These are phyloP conservation scores for Coemansia sp. DNA, from an alignment of 192 early-diverging fungal genomes.

Conservation along the genomic window DNA sequence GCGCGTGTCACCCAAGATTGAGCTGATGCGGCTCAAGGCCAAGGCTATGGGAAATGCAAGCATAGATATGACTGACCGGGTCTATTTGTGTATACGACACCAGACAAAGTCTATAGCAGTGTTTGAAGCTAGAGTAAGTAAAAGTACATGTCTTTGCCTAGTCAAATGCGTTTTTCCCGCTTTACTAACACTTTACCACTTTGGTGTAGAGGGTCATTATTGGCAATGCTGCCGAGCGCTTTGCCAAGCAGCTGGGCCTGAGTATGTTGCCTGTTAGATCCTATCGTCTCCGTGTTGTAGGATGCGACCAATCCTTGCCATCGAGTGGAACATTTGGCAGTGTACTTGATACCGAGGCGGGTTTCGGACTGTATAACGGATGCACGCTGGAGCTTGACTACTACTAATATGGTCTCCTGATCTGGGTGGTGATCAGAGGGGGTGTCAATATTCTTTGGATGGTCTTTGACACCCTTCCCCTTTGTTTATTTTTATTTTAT, in stretches of 20 bases:
- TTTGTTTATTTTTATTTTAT: slow-evolving; percentile 3
- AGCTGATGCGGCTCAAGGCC: slow-evolving; percentile 48
- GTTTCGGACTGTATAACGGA: slow-evolving; percentile 22
- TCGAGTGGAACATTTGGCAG: slow-evolving; percentile 24
- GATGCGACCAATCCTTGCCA: slow-evolving; percentile 11
- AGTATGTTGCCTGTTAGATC: slow-evolving; percentile 22
- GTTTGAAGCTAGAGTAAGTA: slow-evolving; percentile 29
- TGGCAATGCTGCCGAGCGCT: slow-evolving; percentile 31
- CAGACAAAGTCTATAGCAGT: slow-evolving; percentile 17
- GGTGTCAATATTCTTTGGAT: background rate
- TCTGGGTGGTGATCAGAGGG: background rate
- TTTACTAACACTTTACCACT: background rate
- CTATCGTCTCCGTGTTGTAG: slow-evolving; percentile 13
- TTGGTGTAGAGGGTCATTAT: slow-evolving; percentile 17
- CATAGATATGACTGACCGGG: slow-evolving; percentile 31
- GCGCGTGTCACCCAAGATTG: slow-evolving; percentile 30
- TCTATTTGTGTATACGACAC: slow-evolving; percentile 29
- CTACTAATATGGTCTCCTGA: background rate
- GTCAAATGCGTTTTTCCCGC: no score
- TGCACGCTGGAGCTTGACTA: slow-evolving; percentile 27
- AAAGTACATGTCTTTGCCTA: background rate
- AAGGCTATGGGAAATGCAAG: slow-evolving; percentile 38
- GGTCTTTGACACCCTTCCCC: background rate
- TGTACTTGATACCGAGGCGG: background rate
- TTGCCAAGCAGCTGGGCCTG: slow-evolving; percentile 30